Conservation (phyloP, 2,329 filamentous ascomycete species). For the Raffaelea arxii region DNA sequence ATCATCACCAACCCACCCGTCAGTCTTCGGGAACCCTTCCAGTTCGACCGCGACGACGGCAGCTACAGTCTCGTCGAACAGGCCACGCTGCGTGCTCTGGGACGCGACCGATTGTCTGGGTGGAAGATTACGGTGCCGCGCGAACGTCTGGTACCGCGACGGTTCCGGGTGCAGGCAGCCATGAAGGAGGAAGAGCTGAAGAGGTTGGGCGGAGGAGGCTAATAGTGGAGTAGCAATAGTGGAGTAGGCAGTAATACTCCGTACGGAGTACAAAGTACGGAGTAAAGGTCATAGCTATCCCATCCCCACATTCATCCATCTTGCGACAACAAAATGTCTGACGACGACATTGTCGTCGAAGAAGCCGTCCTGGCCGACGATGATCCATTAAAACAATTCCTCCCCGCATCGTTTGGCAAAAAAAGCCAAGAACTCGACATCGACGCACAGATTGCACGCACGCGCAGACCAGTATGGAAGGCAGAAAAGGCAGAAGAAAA, state of each 20-base stretch:
- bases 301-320: too few relatives aligned
- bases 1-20: conserved; percentile 51
- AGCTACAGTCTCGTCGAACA: conserved; percentile 45
- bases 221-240: not conserved
- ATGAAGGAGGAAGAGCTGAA: conserved; percentile 39
- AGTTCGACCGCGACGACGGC: conserved; percentile 32
- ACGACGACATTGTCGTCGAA: conserved; percentile 50
- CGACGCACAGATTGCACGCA: conserved; percentile 70
- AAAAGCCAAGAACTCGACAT: conserved; percentile 64
- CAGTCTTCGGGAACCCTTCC: conserved; percentile 38
- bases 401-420: conserved; percentile 81
- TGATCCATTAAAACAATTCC: conserved; percentile 64
- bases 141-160: conserved; percentile 39
- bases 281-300: not conserved
- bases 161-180: conserved; percentile 34
- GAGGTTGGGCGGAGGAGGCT: conserved; percentile 5
- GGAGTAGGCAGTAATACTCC: too few relatives aligned
- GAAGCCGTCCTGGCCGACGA: conserved; percentile 45
- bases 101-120: conserved; percentile 33
- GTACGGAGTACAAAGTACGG: too few relatives aligned
- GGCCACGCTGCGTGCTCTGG: conserved; percentile 41
- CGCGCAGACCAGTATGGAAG: conserved; percentile 49
- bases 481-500: conserved; percentile 21
- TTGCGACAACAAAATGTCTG: too few relatives aligned
- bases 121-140: conserved; percentile 42